Evolutionary conservation across 2,329 filamentous ascomycete species (phyloP).

Genomic region (Aureobasidium sp.): DNA sequence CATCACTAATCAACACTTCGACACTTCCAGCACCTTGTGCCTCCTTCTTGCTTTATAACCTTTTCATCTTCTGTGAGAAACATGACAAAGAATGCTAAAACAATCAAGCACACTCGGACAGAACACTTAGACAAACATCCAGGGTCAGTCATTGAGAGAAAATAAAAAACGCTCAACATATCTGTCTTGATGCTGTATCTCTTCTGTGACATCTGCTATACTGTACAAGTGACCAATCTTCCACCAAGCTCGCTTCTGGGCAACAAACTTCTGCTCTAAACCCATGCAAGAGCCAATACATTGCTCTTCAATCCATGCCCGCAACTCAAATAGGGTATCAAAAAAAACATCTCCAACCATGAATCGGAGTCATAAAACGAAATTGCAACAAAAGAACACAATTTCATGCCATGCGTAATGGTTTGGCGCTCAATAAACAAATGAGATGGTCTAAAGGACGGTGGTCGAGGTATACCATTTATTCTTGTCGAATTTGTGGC

Average conservation of each 20-base stretch:
- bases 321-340: constrained; percentile 14
- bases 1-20: not conserved
- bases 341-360: constrained; percentile 4
- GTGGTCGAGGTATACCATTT: not conserved
- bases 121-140: too few relatives aligned
- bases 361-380: constrained; percentile 10
- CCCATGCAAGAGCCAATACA: not conserved
- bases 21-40: not conserved
- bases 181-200: not conserved
- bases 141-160: too few relatives aligned
- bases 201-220: not conserved
- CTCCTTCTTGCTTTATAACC: not conserved
- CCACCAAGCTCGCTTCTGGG: not conserved
- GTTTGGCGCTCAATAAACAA: not conserved
- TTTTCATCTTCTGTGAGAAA: not conserved
- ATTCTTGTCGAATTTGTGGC: not conserved
- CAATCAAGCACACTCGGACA: not conserved
- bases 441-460: not conserved
- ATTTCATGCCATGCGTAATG: not conserved
- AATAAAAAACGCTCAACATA: not conserved
- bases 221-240: not conserved
- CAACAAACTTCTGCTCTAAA: not conserved
- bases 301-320: not conserved
- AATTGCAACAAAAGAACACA: not conserved
- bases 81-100: not conserved